Base-by-base conservation (phyloP, 768 basidiomycete species). In the Hygrocybe coccinea region DNA sequence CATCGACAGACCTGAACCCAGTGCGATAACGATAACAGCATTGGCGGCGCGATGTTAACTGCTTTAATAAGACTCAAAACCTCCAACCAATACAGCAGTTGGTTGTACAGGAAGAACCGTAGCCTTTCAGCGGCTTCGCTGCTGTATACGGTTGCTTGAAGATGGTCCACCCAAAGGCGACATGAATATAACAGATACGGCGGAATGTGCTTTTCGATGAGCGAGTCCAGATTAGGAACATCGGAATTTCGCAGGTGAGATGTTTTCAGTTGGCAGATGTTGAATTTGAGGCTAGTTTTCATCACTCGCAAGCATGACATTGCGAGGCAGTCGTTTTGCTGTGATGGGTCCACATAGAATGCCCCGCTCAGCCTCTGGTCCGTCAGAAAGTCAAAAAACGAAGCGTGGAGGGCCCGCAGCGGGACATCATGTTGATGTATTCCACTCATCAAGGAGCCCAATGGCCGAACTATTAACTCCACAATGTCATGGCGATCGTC, bases 41-140 rank as follows among this genome's bases (percentile, higher is more conserved):
- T 7, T 7, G 44, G 21, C 44, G 15, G 17, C 4, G 44, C 44
- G 21, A 46, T 15, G 29, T 7, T 3, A 24, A 34, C 15, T 34
- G 5, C 45, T 14, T 56, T 52, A 9, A 55, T 53, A 11, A 70
- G 35, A 39, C 64, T 66, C n/a, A 76, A 60, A 5, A 66, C 68
- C 49, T 76, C 76, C 9, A 76, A 52, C 75, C 75, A 76, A 51
- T 65, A 73, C 5, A 76, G 61, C 3, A 76, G 60, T 12, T 59
- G 59, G 1, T 53, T 29, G 39, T 65, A 50, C 21, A 65, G 55
- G 45, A 73, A 65, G 5, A 11, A 52, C 10, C 43, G 8, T 44
- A 19, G 17, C n/a, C n/a, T n/a, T n/a, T n/a, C n/a, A n/a, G n/a
- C n/a, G n/a, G n/a, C n/a, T n/a, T n/a, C n/a, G n/a, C n/a, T n/a